phyloP scores from a whole-genome alignment of 805 yeast species.

The Lachancea thermotolerans region DNA sequence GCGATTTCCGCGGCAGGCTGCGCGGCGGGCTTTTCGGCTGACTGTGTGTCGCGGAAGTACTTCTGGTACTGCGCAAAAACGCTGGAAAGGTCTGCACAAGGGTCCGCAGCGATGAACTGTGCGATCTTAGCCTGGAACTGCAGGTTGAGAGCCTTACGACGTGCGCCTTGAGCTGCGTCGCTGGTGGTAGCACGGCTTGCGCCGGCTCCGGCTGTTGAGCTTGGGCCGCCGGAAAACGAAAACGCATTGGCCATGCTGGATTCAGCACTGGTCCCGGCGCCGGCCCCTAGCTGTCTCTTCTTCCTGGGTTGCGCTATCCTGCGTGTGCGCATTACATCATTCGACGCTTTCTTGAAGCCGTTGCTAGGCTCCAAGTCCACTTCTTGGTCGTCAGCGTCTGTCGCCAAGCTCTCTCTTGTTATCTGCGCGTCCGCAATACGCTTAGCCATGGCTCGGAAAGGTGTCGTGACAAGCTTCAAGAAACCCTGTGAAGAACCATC shows the following conservation, averaged over 20 bases:
- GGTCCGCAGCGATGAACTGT: slow-evolving; percentile 36
- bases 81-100: slow-evolving; percentile 50
- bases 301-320: slow-evolving; percentile 57
- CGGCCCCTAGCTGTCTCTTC: slow-evolving; percentile 26
- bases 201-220: slow-evolving; percentile 1
- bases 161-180: background rate
- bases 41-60: slow-evolving; percentile 38
- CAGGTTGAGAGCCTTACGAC: slow-evolving; percentile 52
- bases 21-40: background rate
- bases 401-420: slow-evolving; percentile 41
- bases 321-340: slow-evolving; percentile 57
- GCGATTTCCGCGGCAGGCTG: background rate
- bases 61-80: slow-evolving; percentile 52
- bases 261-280: slow-evolving; percentile 8
- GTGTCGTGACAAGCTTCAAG: background rate
- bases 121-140: slow-evolving; percentile 47
- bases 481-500: background rate
- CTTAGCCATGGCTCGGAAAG: slow-evolving; percentile 48
- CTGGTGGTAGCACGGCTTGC: background rate
- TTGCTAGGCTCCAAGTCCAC: slow-evolving; percentile 26
- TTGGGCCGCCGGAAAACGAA: slow-evolving; percentile 1
- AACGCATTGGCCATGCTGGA: slow-evolving; percentile 17
- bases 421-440: slow-evolving; percentile 63
- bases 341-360: slow-evolving; percentile 42
- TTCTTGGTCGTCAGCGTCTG: slow-evolving; percentile 33